These are phyloP conservation scores for Stemphylium lycopersici DNA, from an alignment of 2,329 filamentous ascomycete species.

Conservation along the genomic window DNA sequence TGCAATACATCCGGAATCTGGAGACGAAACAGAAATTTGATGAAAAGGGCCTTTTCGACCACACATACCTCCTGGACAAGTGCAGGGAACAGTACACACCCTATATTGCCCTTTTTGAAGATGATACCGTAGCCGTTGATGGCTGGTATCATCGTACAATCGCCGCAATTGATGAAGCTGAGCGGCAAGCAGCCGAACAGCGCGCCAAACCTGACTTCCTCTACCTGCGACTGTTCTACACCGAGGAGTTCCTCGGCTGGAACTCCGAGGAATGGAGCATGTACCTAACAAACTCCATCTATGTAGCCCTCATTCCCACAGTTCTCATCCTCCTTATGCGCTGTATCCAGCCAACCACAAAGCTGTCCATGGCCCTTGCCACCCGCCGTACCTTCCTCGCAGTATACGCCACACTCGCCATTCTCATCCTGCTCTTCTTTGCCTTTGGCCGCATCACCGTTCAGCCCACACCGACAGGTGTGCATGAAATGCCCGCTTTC, in stretches of 20 bases:
- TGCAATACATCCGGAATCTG: constrained; percentile 45
- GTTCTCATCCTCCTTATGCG: constrained; percentile 35
- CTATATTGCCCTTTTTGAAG: constrained; percentile 55
- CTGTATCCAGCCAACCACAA: constrained; percentile 23
- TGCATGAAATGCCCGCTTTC: constrained; percentile 50
- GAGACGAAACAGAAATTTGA: constrained; percentile 35
- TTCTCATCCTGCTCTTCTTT: constrained; percentile 47
- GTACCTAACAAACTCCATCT: constrained; percentile 47
- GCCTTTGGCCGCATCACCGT: constrained; percentile 50
- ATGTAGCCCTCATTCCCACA: constrained; percentile 25
- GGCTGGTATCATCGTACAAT: constrained; percentile 55
- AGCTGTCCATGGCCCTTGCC: constrained; percentile 24
- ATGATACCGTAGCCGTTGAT: constrained; percentile 55
- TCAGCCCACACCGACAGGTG: constrained; percentile 43
- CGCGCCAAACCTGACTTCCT: constrained; percentile 41
- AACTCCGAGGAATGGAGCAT: constrained; percentile 51
- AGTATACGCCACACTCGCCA: constrained; percentile 22
- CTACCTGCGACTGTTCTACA: constrained; percentile 57
- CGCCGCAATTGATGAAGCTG: constrained; percentile 43
- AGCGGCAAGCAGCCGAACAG: constrained; percentile 34
- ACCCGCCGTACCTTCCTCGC: constrained; percentile 29
- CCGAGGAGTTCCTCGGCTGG: constrained; percentile 55
- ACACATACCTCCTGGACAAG: constrained; percentile 50
- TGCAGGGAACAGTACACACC: constrained; percentile 48
- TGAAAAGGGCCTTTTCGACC: constrained; percentile 55